Evolutionary conservation across 2,329 filamentous ascomycete genomes (phyloP), one percentile per base, ranked within the genome.

Genomic region (Exophiala oligosperma): DNA sequence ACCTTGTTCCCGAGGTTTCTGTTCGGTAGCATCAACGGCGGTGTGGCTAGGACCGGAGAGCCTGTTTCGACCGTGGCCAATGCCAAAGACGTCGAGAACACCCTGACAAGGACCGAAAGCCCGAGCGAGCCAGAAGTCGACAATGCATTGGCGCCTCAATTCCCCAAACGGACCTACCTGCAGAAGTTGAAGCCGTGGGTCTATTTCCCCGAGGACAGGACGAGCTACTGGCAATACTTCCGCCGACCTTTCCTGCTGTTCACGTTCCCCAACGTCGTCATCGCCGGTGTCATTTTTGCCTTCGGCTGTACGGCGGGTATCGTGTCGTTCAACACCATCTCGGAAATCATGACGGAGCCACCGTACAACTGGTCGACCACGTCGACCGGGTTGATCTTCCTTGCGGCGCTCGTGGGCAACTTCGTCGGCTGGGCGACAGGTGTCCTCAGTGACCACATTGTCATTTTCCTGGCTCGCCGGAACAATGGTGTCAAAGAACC

Each of bases 261-360:
- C 53, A 67, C 67, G 0, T 75, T 75, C 41, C 73, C 73, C 2
- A 73, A 74, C 28, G 72, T 76, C 9, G 69, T 76, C 29, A 66
- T 76, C 5, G 68, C 72, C 3, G 72, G 74, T 7, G 69, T 74
- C 3, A 75, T 74, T 58, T 76, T 75, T 48, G 73, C 73, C 0
- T 74, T 77, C 49, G 74, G 74, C 9, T 72, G 72, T 54, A 76
- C 74, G 1, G 74, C 72, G 0, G 72, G 72, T 2, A 73, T 75
- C 38, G 71, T 76, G 7, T 72, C 71, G 14, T 75, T 76, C 67
- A 57, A 57, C 26, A 72, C 70, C 14, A 63, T 68, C 26, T 72
- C 70, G 4, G 62, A 66, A 2, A 68, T 72, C 37, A 65, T 72
- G 3, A 66, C 66, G 1, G 56, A 55, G 12, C 37, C 64, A 26